Evolutionary conservation across 2,329 filamentous ascomycete genomes (phyloP).

Genomic region (Colletotrichum chrysophilum): DNA sequence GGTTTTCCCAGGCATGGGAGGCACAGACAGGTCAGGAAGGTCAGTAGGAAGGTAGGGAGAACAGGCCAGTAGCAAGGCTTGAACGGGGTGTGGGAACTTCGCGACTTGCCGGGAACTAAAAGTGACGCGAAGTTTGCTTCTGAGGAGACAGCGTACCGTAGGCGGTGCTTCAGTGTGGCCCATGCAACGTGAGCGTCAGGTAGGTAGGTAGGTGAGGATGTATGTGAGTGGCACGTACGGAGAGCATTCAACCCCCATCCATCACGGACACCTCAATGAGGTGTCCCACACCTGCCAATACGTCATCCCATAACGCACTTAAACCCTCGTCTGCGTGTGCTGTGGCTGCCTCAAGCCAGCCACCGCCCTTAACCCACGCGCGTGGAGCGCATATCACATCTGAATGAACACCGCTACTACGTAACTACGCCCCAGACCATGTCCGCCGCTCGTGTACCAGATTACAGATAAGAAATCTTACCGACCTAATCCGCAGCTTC

Average conservation of each 20-base stretch:
- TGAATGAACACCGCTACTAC: background rate
- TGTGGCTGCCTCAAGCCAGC: background rate
- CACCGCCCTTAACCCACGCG: background rate
- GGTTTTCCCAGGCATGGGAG: background rate
- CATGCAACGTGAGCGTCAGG: conserved; percentile 1
- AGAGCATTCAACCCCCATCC: background rate
- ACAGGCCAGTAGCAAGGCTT: background rate
- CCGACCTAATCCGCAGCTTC: background rate
- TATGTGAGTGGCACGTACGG: background rate
- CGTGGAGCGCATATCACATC: background rate
- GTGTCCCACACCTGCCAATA: background rate
- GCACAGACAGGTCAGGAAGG: background rate
- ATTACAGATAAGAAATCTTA: background rate
- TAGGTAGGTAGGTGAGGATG: background rate
- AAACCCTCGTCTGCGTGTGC: background rate
- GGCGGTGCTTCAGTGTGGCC: background rate
- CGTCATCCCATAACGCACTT: background rate
- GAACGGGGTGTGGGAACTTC: conserved; percentile 6
- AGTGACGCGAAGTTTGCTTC: conserved; percentile 1
- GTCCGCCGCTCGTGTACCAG: background rate
- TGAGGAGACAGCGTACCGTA: background rate
- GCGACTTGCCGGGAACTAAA: conserved; percentile 10
- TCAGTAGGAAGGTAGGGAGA: background rate
- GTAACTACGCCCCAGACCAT: background rate
- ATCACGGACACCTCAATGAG: background rate